phyloP scores from a whole-genome alignment of 2,329 filamentous ascomycete genomes.

The Blumeria graminis region DNA sequence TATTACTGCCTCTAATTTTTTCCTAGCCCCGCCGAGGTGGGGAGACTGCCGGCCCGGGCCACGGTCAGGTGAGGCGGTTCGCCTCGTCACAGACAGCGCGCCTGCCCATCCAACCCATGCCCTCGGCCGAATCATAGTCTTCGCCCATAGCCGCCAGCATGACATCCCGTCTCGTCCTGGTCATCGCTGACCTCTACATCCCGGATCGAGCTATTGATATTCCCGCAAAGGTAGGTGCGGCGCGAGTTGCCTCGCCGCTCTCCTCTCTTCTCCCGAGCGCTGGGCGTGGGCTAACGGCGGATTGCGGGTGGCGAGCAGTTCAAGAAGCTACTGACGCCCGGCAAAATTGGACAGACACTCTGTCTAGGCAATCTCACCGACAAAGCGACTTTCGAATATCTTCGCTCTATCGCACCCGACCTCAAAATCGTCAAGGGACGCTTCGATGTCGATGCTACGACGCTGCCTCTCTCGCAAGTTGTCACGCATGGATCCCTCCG shows the following conservation, averaged over 20 bases:
- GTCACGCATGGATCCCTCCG: constrained; percentile 41
- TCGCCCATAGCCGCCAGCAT: constrained; percentile 17
- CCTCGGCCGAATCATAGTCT: not conserved
- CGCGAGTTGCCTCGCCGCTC: constrained; percentile 1
- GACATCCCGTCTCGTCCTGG: constrained; percentile 75
- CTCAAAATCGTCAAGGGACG: constrained; percentile 45
- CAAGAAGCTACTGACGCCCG: constrained; percentile 62
- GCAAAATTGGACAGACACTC: constrained; percentile 62
- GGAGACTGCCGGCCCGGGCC: no score
- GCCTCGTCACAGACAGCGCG: no score
- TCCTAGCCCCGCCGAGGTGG: no score
- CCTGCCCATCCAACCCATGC: no score
- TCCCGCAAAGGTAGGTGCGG: constrained; percentile 49
- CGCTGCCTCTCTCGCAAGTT: constrained; percentile 38
- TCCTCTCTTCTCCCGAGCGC: not conserved
- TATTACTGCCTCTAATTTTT: no score
- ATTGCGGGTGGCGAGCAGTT: constrained; percentile 27
- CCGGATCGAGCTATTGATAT: constrained; percentile 81
- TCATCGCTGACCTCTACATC: constrained; percentile 84
- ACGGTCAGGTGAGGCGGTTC: no score
- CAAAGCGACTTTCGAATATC: constrained; percentile 58
- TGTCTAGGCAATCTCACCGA: constrained; percentile 64
- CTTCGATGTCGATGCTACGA: constrained; percentile 41
- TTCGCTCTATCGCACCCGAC: constrained; percentile 48
- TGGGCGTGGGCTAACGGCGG: no score